Evolutionary conservation across 345 rosid genomes (phyloP), one percentile per base, ranked within the genome.

Genomic region (Acer saccharum): DNA sequence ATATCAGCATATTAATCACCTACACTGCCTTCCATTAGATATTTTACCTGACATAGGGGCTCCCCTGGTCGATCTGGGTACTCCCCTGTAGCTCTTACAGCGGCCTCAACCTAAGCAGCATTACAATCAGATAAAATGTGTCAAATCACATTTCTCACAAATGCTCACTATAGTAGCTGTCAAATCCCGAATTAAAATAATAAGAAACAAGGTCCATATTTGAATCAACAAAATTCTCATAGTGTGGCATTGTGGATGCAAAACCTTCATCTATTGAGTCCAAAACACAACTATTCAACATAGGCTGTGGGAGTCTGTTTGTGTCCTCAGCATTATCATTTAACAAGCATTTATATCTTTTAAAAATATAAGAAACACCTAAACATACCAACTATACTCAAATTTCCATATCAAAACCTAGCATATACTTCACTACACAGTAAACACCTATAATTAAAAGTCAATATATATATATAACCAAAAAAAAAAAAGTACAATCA

Each of bases 51-150:
- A 78, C 99, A 95, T 61, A 87, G 77, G n/a, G 90, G 94, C 74
- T 91, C 92, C 69, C 99, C 99, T 0, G 89, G 75, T 71, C 98
- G 89, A 75, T 93, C 98, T 9, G 99, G 99, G 75, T 90, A 94
- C 77, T 87, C 94, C 72, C 93, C 94, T 54, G 93, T 90, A 63
- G 92, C 94, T 80, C 93, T 87, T 65, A 93, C 94, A 25, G 89
- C 89, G 50, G 96, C 92, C 80, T 85, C 95, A 84, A 91, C 91
- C 91, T 90, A 81, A 62, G 66, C 44, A 61, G 13, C 18, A 64
- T 61, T 63, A 73, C 43, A 75, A 75, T 25, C 75, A 69, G 29
- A 61, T 55, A 67, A 72, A 63, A 65, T 64, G 52, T 75, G 69
- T 18, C 10, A 44, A 13, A 75, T 43, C 52, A 44, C n/a, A 82